A percentile compares a stretch with the other conserved stretches of the same genome.
Conservation (phyloP, 2,329 filamentous ascomycete species). For the Leptographium galeiforme region DNA sequence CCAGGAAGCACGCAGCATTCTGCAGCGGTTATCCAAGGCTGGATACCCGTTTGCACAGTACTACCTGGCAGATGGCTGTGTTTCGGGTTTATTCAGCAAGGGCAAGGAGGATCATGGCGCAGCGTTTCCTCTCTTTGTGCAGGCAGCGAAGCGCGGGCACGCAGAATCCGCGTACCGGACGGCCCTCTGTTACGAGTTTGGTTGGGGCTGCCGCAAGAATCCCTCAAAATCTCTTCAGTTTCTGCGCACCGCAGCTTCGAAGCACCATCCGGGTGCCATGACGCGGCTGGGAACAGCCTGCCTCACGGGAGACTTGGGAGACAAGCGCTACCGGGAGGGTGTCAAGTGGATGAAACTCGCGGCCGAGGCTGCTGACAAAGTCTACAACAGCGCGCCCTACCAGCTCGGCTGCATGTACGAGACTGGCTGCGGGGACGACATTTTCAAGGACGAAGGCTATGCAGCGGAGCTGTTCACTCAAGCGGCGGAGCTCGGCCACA, state of each 20-base stretch:
- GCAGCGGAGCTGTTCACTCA: slow-evolving; percentile 90
- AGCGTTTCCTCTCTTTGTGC: slow-evolving; percentile 82
- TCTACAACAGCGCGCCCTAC: slow-evolving; percentile 89
- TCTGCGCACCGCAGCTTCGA: slow-evolving; percentile 77
- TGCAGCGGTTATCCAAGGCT: slow-evolving; percentile 72
- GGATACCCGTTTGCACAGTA: slow-evolving; percentile 97
- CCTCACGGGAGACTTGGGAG: slow-evolving; percentile 75
- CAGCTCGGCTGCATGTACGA: slow-evolving; percentile 83
- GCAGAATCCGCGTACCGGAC: slow-evolving; percentile 91
- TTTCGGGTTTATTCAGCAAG: slow-evolving; percentile 89
- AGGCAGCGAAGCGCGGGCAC: slow-evolving; percentile 92
- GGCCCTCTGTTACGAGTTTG: slow-evolving; percentile 93
- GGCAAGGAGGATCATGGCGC: slow-evolving; percentile 83
- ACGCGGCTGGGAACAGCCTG: slow-evolving; percentile 84
- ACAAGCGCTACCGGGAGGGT: slow-evolving; percentile 77
- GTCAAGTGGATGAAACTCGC: slow-evolving; percentile 95
- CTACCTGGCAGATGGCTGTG: slow-evolving; percentile 88
- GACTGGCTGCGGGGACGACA: slow-evolving; percentile 83
- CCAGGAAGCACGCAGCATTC: slow-evolving; percentile 75
- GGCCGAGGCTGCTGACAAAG: slow-evolving; percentile 72
- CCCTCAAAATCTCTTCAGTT: slow-evolving; percentile 88
- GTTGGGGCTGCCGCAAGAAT: slow-evolving; percentile 88
- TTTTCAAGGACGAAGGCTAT: slow-evolving; percentile 83
- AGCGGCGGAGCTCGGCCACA: slow-evolving; percentile 80
- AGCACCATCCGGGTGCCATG: slow-evolving; percentile 91